Evolutionary conservation across 2,329 filamentous ascomycete species (phyloP), one percentile per base, ranked within the genome.

Genomic region (Acrocalymma vagum): DNA sequence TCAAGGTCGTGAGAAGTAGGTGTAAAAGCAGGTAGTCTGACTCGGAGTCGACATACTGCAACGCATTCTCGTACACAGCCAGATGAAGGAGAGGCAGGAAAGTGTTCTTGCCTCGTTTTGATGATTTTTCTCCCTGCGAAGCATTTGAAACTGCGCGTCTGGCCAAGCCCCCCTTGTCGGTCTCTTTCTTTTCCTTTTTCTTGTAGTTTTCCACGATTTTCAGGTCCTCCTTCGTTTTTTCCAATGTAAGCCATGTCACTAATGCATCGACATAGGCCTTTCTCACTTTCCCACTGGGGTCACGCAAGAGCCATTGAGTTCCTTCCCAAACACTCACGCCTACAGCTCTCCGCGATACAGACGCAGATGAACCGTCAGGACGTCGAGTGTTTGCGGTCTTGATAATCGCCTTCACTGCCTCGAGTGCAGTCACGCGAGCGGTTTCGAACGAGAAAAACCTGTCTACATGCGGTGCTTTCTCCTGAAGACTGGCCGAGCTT

Each of bases 301-400:
- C 93, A 24, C 88, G 85, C 14, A 97, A 74, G 29, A 97, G 81
- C 89, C 90, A 96, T 48, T 96, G 90, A 0, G 92, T 96, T n/a
- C 90, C 90, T 69, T 97, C 92, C 94, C 94, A 99, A 0, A 92
- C 87, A 38, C 88, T 82, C 7, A 95, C 78, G 0, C 88, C 85
- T 1, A 95, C 88, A 26, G 79, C 83, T 64, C 87, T 89, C 49
- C 91, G 82, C 5, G 84, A 83, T 35, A 94, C 80, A 20, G 82
- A 82, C 17, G 69, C 72, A 5, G 62, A 51, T 5, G 62, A 66
- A 9, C 67, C 66, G 21, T 71, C 68, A 7, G 59, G 35, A 77
- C 79, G 63, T 23, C 59, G 58, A 2, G 54, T 53, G 60, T 95
- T 95, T 3, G 93, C 91, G 15, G 95, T 87, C 14, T 86, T 72